A percentile compares a stretch with the other conserved stretches of the same genome.
Conservation (phyloP, 2,329 filamentous ascomycete genomes). For the Annulohypoxylon truncatum region DNA sequence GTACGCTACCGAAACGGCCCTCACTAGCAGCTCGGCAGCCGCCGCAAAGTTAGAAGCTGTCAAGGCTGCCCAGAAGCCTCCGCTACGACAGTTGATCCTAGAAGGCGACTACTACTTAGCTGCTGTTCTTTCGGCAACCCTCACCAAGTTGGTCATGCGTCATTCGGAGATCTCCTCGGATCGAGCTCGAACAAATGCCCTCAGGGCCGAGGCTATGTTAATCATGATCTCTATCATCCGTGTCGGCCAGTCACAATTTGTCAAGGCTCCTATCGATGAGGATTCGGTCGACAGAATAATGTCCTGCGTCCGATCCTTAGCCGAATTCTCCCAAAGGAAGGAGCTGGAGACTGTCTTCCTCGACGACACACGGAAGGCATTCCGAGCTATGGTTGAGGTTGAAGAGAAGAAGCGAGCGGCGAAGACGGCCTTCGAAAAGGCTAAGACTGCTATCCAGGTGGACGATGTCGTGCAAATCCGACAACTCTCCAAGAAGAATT, state of each 20-base stretch:
- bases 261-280: constrained; percentile 96
- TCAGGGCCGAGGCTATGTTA: constrained; percentile 96
- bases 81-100: constrained; percentile 91
- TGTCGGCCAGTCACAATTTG: constrained; percentile 98
- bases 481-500: constrained; percentile 92
- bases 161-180: constrained; percentile 94
- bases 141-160: constrained; percentile 98
- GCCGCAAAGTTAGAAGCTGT: constrained; percentile 95
- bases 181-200: constrained; percentile 86
- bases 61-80: constrained; percentile 96
- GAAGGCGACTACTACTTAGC: constrained; percentile 98
- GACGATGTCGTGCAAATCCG: constrained; percentile 95
- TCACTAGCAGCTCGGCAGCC: constrained; percentile 91
- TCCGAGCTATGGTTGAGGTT: constrained; percentile 95
- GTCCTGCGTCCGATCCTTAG: constrained; percentile 92
- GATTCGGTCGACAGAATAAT: constrained; percentile 99
- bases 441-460: constrained; percentile 93
- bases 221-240: constrained; percentile 99
- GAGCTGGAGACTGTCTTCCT: constrained; percentile 93
- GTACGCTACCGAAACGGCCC: constrained; percentile 94
- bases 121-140: constrained; percentile 92
- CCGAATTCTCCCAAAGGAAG: constrained; percentile 89
- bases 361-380: constrained; percentile 93
- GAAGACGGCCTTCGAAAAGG: constrained; percentile 91
- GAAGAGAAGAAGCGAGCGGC: constrained; percentile 98